Percentiles rank a stretch among this genome's conserved stretches.
phyloP scores from a whole-genome alignment of 2,329 filamentous ascomycete species.

The Huntiella omanensis region DNA sequence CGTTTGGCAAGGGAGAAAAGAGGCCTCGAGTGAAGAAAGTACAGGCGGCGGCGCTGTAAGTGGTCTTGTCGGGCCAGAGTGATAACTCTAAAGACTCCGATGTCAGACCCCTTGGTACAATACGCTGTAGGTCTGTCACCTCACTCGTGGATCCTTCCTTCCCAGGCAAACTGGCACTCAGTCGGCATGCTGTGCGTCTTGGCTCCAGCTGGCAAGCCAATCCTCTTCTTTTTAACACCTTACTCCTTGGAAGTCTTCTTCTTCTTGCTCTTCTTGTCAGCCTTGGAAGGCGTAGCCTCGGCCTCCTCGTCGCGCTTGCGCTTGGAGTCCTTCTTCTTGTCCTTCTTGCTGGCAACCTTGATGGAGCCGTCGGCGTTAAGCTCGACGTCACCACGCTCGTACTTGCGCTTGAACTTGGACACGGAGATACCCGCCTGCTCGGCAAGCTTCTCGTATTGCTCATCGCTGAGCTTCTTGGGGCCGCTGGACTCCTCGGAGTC shows the following conservation, averaged over 20 bases:
- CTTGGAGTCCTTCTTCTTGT: constrained; percentile 54
- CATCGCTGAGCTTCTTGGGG: constrained; percentile 15
- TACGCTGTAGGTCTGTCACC: too few species aligned
- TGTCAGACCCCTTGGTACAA: too few species aligned
- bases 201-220: constrained; percentile 1
- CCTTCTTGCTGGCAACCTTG: constrained; percentile 54
- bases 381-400: constrained; percentile 55
- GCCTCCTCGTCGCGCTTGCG: constrained; percentile 50
- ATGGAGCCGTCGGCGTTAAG: constrained; percentile 46
- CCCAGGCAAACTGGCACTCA: not conserved
- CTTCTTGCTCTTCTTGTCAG: constrained; percentile 37
- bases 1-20: not conserved
- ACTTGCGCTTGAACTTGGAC: constrained; percentile 62
- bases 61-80: not conserved
- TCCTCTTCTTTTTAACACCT: not conserved
- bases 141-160: too few species aligned
- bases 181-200: constrained; percentile 4
- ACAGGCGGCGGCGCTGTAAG: too few species aligned
- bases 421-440: constrained; percentile 50
- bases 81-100: not conserved
- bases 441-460: constrained; percentile 33
- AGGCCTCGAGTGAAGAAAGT: not conserved
- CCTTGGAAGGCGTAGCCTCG: constrained; percentile 28
- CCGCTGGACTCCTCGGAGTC: constrained; percentile 18
- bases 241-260: constrained; percentile 19